A percentile compares a stretch with the other conserved stretches of the same genome.
phyloP scores from a whole-genome alignment of 2,329 filamentous ascomycete species.

The Corinectria fuckeliana region DNA sequence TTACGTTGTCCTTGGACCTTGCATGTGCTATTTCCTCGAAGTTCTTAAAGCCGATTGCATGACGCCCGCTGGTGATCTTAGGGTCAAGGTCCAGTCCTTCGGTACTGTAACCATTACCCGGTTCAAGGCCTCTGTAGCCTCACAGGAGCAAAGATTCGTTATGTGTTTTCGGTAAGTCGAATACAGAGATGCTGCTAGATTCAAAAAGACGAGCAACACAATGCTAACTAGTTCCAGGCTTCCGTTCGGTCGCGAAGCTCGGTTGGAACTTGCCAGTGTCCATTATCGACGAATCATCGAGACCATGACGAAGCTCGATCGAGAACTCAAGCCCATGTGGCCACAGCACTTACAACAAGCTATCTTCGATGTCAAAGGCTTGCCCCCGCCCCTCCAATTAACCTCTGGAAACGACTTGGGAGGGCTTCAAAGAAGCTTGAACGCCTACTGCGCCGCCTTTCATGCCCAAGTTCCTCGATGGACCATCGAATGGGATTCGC shows the following conservation, averaged over 20 bases:
- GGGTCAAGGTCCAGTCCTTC: conserved; percentile 56
- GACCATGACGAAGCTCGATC: conserved; percentile 60
- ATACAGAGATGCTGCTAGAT: neutral
- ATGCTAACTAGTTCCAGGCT: conserved; percentile 40
- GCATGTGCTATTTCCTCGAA: conserved; percentile 59
- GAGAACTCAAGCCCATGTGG: conserved; percentile 64
- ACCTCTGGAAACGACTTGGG: conserved; percentile 63
- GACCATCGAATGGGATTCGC: conserved; percentile 54
- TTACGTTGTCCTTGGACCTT: conserved; percentile 61
- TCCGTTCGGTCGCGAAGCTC: conserved; percentile 51
- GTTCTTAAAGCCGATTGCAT: conserved; percentile 54
- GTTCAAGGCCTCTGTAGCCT: conserved; percentile 57
- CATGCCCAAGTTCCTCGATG: conserved; percentile 57
- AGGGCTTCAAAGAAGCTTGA: conserved; percentile 59
- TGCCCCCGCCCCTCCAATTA: conserved; percentile 59
- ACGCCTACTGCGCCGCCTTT: conserved; percentile 62
- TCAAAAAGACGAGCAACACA: neutral
- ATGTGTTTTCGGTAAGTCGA: conserved; percentile 58
- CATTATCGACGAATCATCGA: conserved; percentile 62
- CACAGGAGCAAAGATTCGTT: conserved; percentile 62
- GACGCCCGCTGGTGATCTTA: conserved; percentile 53
- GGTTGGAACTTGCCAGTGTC: conserved; percentile 60
- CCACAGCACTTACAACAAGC: conserved; percentile 60
- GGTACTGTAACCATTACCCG: conserved; percentile 60
- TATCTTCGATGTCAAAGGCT: conserved; percentile 59